A percentile compares a stretch with the other conserved stretches of the same genome.
These are phyloP conservation scores for Nitzschia putrida DNA, from an alignment of 108 stramenopile genomes.

Conservation along the genomic window DNA sequence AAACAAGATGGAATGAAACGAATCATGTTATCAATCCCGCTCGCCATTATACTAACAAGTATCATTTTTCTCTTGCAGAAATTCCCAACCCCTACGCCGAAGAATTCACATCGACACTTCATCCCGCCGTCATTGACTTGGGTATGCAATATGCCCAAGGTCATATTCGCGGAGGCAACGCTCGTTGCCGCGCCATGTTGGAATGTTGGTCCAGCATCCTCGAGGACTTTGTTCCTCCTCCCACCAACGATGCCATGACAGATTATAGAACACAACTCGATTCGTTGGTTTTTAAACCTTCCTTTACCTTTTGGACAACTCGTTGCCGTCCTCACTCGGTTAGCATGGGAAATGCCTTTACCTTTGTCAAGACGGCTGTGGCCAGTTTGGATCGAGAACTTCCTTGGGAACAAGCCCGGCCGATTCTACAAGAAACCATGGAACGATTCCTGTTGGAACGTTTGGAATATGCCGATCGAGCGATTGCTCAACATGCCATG, in stretches of 20 bases:
- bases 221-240: constrained; percentile 62
- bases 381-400: constrained; percentile 86
- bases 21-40: too few relatives aligned
- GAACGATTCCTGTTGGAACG: constrained; percentile 88
- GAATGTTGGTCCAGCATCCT: constrained; percentile 72
- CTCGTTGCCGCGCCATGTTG: constrained; percentile 91
- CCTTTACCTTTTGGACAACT: constrained; percentile 86
- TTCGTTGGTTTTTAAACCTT: constrained; percentile 83
- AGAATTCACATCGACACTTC: constrained; percentile 51
- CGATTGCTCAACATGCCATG: constrained; percentile 81
- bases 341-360: constrained; percentile 96
- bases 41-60: too few relatives aligned
- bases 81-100: constrained; percentile 36
- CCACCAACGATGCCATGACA: constrained; percentile 5
- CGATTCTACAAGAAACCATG: constrained; percentile 74
- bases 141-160: constrained; percentile 85
- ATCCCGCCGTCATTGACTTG: constrained; percentile 82
- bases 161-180: constrained; percentile 84
- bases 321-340: constrained; percentile 92
- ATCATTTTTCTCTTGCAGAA: constrained; percentile 3
- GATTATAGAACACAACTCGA: constrained; percentile 82
- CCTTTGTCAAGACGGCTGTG: constrained; percentile 83
- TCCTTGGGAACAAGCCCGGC: constrained; percentile 72
- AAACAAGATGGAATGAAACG: background rate
- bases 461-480: constrained; percentile 86